phyloP scores from a whole-genome alignment of 1,139 yeast species.

The Zygoascus meyerae region DNA sequence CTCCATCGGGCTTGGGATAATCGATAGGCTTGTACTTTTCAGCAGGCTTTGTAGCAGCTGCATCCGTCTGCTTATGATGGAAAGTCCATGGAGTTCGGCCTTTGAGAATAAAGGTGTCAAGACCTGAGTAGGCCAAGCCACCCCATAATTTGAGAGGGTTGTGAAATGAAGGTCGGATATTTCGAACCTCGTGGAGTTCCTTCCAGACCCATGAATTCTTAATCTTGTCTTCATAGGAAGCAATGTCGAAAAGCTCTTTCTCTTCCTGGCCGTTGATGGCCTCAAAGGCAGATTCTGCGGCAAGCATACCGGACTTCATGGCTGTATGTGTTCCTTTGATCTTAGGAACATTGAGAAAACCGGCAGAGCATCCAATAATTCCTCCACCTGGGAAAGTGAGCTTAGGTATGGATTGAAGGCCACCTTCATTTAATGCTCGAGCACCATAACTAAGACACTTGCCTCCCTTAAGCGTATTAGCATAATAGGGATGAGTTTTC shows the following conservation, averaged over 20 bases:
- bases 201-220: conserved; percentile 78
- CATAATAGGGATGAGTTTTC: conserved; percentile 86
- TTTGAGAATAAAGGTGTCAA: conserved; percentile 69
- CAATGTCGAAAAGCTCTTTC: conserved; percentile 28
- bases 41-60: conserved; percentile 66
- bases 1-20: conserved; percentile 93
- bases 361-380: conserved; percentile 91
- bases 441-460: conserved; percentile 93
- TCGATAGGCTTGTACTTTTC: conserved; percentile 59
- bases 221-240: conserved; percentile 56
- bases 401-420: conserved; percentile 84
- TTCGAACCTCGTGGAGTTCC: conserved; percentile 77
- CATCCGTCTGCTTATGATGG: conserved; percentile 63
- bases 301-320: conserved; percentile 88
- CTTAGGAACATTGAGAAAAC: conserved; percentile 94
- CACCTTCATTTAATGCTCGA: conserved; percentile 94
- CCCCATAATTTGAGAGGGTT: conserved; percentile 65
- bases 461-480: conserved; percentile 75
- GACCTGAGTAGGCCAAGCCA: conserved; percentile 78
- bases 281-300: conserved; percentile 79
- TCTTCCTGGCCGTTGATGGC: conserved; percentile 42
- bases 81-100: conserved; percentile 90
- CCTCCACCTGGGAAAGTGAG: conserved; percentile 93
- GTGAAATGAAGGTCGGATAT: conserved; percentile 86
- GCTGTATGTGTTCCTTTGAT: conserved; percentile 99